These are phyloP conservation scores for Myrmaecium sp. DNA, from an alignment of 2,329 filamentous ascomycete species.

Conservation along the genomic window DNA sequence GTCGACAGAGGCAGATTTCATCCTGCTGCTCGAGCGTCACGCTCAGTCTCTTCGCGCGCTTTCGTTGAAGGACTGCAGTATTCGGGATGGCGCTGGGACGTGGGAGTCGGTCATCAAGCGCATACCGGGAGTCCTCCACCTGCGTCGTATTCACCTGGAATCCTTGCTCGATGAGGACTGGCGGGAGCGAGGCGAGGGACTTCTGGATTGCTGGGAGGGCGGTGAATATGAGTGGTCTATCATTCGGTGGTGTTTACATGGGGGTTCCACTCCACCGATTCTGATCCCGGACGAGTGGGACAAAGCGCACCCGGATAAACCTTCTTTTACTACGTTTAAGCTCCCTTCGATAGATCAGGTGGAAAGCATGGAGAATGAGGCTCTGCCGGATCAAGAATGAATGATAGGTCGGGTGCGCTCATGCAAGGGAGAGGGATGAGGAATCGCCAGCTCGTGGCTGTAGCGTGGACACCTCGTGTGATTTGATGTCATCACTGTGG, in stretches of 20 bases:
- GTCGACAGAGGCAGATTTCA: conserved; percentile 4
- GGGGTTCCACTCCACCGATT: conserved; percentile 2
- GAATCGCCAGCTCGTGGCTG: too few relatives aligned
- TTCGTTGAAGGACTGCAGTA: conserved; percentile 2
- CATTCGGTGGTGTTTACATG: conserved; percentile 3
- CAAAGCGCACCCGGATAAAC: conserved; percentile 2
- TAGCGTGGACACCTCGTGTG: too few relatives aligned
- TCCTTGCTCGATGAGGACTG: conserved; percentile 7
- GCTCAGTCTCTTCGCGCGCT: conserved; percentile 7
- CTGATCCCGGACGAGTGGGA: conserved; percentile 3
- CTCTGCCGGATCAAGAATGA: too few relatives aligned
- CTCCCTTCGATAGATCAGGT: too few relatives aligned
- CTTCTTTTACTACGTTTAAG: too few relatives aligned
- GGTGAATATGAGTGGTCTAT: conserved; percentile 3
- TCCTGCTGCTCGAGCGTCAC: conserved; percentile 7
- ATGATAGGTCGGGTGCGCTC: too few relatives aligned
- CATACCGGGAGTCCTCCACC: conserved; percentile 7
- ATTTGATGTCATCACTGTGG: too few relatives aligned
- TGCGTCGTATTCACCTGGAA: conserved; percentile 9
- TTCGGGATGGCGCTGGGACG: conserved; percentile 1
- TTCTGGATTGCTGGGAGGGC: conserved; percentile 4
- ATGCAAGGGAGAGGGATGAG: too few relatives aligned
- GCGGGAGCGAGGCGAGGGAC: conserved; percentile 1
- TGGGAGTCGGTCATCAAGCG: conserved; percentile 6
- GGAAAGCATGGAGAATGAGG: too few relatives aligned